Conservation (phyloP, 495 filamentous ascomycete species). For the Endocarpon pusillum region DNA sequence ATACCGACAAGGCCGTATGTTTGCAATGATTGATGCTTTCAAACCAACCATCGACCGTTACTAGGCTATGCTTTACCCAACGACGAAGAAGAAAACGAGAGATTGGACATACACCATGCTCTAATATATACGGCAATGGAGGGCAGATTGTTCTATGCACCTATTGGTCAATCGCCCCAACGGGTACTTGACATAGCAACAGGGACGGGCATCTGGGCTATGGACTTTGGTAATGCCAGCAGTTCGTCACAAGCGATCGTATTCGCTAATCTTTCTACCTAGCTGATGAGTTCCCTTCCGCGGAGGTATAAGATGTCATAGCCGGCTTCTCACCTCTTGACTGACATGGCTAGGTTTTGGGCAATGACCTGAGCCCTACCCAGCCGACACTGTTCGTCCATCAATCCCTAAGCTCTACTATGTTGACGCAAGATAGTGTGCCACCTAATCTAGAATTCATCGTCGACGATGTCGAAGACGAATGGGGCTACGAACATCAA, state of each 20-base stretch:
- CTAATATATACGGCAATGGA: constrained; percentile 7
- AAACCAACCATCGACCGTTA: too few relatives aligned
- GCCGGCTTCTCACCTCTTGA: too few relatives aligned
- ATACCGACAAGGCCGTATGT: not conserved
- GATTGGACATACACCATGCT: constrained; percentile 14
- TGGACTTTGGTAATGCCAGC: constrained; percentile 23
- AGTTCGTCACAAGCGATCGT: not conserved
- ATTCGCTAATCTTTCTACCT: not conserved
- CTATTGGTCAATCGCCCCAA: constrained; percentile 5
- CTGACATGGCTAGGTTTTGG: constrained; percentile 8
- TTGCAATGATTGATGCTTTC: too few relatives aligned
- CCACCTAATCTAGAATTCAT: constrained; percentile 34
- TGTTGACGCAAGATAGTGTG: constrained; percentile 10
- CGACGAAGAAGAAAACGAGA: constrained; percentile 12
- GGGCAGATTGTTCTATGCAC: constrained; percentile 10
- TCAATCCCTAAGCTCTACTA: constrained; percentile 3
- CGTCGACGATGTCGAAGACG: constrained; percentile 29
- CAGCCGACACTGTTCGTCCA: constrained; percentile 18
- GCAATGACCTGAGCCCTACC: constrained; percentile 15
- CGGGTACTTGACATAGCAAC: constrained; percentile 12
- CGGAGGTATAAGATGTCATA: not conserved
- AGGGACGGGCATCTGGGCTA: constrained; percentile 32
- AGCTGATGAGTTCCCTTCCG: not conserved
- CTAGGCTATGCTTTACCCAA: not conserved
- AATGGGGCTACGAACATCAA: constrained; percentile 25